Evolutionary conservation across 371 early-diverging fungal genomes (phyloP).

Genomic region (Nematocida sp.): DNA sequence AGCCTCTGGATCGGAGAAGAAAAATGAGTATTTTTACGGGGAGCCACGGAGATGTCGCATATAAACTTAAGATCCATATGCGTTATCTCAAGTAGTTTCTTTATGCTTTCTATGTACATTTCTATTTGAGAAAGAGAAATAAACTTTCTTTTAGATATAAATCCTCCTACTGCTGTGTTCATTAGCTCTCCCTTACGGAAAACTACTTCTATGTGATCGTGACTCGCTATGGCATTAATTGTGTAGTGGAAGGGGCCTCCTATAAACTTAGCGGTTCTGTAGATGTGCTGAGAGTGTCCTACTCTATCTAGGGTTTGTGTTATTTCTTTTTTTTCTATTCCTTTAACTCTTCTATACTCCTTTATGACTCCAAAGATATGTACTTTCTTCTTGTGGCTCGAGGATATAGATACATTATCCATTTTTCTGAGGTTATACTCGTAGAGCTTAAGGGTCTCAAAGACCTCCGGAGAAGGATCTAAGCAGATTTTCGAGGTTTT

Average conservation of each 20-base stretch:
- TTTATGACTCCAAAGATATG: slow-evolving; percentile 32
- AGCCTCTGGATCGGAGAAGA: neutral
- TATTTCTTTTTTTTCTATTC: slow-evolving; percentile 19
- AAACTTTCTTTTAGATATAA: slow-evolving; percentile 43
- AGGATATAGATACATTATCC: slow-evolving; percentile 21
- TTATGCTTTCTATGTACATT: slow-evolving; percentile 43
- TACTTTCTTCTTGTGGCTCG: slow-evolving; percentile 25
- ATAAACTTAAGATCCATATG: slow-evolving; percentile 49
- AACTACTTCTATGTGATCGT: slow-evolving; percentile 44
- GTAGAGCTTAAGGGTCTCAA: slow-evolving; percentile 40
- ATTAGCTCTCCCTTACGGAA: slow-evolving; percentile 46
- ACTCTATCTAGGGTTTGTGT: slow-evolving; percentile 26
- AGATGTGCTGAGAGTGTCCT: slow-evolving; percentile 7
- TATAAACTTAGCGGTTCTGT: slow-evolving; percentile 40
- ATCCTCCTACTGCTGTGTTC: slow-evolving; percentile 47
- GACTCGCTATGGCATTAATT: slow-evolving; percentile 40
- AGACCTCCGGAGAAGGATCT: slow-evolving; percentile 44
- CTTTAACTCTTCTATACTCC: slow-evolving; percentile 34
- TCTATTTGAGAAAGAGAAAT: slow-evolving; percentile 42
- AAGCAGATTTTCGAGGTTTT: slow-evolving; percentile 37
- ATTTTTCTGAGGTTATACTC: slow-evolving; percentile 42
- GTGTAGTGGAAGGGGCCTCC: slow-evolving; percentile 46
- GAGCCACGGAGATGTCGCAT: slow-evolving; percentile 46
- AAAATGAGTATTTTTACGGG: slow-evolving; percentile 12
- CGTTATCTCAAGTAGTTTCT: slow-evolving; percentile 43